These are phyloP conservation scores for Chaetomiaceae sp. DNA, from an alignment of 2,329 filamentous ascomycete species.

Conservation along the genomic window DNA sequence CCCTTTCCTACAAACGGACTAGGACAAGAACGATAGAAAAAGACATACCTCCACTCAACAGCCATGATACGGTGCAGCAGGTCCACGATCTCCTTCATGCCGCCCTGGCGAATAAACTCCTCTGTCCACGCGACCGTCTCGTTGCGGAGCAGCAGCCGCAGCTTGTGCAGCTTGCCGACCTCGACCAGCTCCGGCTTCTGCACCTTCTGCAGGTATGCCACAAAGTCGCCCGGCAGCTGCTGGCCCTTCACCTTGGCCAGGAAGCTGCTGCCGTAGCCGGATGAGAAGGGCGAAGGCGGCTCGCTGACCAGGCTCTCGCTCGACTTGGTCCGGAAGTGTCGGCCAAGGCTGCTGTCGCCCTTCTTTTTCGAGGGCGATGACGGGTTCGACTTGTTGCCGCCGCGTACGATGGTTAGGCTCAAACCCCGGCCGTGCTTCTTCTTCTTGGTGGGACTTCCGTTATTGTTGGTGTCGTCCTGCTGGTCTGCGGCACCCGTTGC, in stretches of 20 bases:
- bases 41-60: conserved; percentile 83
- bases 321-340: conserved; percentile 67
- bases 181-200: conserved; percentile 80
- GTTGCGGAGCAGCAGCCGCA: conserved; percentile 82
- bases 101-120: conserved; percentile 80
- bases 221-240: conserved; percentile 76
- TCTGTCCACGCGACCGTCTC: conserved; percentile 97
- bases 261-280: conserved; percentile 38
- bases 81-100: conserved; percentile 86
- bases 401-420: conserved; percentile 72
- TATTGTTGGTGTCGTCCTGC: conserved; percentile 36
- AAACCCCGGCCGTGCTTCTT: conserved; percentile 62
- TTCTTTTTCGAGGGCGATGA: conserved; percentile 66
- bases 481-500: conserved; percentile 19
- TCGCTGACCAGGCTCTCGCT: conserved; percentile 64
- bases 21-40: background rate
- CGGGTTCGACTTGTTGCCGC: conserved; percentile 53
- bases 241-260: conserved; percentile 69
- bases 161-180: conserved; percentile 91
- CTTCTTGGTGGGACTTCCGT: conserved; percentile 39
- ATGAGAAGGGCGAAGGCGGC: conserved; percentile 47
- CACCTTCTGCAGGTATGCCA: conserved; percentile 76
- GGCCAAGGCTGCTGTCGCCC: conserved; percentile 57
- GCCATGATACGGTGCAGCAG: conserved; percentile 88
- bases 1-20: conserved; percentile 10